These are phyloP conservation scores for Iberis pinnata DNA, from an alignment of 345 rosid genomes.

Conservation along the genomic window DNA sequence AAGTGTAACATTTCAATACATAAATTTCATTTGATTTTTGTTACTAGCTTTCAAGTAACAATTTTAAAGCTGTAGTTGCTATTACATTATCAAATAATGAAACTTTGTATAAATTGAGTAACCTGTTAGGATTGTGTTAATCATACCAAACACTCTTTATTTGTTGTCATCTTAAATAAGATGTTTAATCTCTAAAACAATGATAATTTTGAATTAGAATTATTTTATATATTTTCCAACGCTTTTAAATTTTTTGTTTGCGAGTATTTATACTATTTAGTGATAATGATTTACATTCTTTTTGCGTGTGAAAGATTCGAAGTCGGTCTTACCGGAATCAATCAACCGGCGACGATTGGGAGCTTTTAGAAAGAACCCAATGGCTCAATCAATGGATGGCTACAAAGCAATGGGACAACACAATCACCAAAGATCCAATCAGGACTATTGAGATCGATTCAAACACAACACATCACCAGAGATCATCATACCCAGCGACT, in stretches of 20 bases:
- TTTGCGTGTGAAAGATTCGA: slow-evolving; percentile 42
- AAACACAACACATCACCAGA: slow-evolving; percentile 17
- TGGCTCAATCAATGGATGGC: slow-evolving; percentile 93
- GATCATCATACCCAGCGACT: slow-evolving; percentile 39
- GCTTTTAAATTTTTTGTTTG: background rate
- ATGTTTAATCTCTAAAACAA: too few relatives aligned
- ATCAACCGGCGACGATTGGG: slow-evolving; percentile 50
- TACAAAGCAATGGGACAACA: slow-evolving; percentile 59
- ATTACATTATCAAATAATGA: too few relatives aligned
- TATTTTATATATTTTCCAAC: too few relatives aligned
- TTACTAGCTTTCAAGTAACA: too few relatives aligned
- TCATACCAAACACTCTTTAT: too few relatives aligned
- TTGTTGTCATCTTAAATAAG: too few relatives aligned
- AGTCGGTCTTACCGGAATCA: slow-evolving; percentile 43
- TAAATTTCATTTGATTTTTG: too few relatives aligned
- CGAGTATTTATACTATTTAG: background rate
- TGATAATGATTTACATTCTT: background rate
- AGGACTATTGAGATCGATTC: slow-evolving; percentile 54
- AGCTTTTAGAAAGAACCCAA: slow-evolving; percentile 45
- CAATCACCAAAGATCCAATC: slow-evolving; percentile 32
- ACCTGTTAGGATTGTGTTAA: too few relatives aligned
- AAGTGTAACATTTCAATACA: too few relatives aligned
- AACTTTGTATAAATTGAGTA: too few relatives aligned
- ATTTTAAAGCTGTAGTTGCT: too few relatives aligned
- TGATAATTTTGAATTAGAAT: too few relatives aligned